Base-by-base conservation (phyloP, 768 basidiomycete genomes). In the Kwoniella shandongensis region DNA sequence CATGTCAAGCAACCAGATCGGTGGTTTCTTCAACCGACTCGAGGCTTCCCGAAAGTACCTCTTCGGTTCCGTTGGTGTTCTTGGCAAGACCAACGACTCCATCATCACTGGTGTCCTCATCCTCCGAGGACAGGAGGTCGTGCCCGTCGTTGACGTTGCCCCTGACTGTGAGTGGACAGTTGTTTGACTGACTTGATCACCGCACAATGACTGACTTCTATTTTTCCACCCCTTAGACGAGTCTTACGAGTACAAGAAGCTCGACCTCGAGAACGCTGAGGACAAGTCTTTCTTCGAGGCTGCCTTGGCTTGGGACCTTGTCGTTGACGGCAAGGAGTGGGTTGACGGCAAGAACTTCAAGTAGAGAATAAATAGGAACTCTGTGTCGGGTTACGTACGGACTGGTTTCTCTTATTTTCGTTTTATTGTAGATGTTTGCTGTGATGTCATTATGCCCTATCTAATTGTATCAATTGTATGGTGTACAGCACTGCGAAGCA, bases 11-110 rank as follows among this genome's bases (percentile, higher is more conserved):
- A 97, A 97, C 83, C 89, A 74, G 65, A 85, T 96, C 72, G 84
- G 85, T 57, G 94, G 94, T 17, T 91, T 94, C 86, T 97, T 93
- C 84, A 79, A 93, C 83, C 90, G 96, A 56, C 85, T 99, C 8
- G 96, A 98, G 80, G 96, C 85, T 10, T 91, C 92, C 22, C 87
- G 94, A 78, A 94, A 96, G 79, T 94, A 96, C 82, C 83, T 93
- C 63, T 96, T 97, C 77, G 94, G 87, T 13, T 93, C 90, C 41
- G 77, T 91, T 44, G 91, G 90, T 76, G 96, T 99, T 20, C 85
- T 93, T 57, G 94, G 96, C 73, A 78, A 79, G 69, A 49, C 81
- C 74, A 88, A 88, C 79, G 81, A 89, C 79, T 89, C 86, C 38
- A 53, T 87, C 74, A 91, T 96, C 79, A 74, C 85, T 42, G 96